These are phyloP conservation scores for Solanum sejunctum DNA, from an alignment of 257 asterid species.

Conservation along the genomic window DNA sequence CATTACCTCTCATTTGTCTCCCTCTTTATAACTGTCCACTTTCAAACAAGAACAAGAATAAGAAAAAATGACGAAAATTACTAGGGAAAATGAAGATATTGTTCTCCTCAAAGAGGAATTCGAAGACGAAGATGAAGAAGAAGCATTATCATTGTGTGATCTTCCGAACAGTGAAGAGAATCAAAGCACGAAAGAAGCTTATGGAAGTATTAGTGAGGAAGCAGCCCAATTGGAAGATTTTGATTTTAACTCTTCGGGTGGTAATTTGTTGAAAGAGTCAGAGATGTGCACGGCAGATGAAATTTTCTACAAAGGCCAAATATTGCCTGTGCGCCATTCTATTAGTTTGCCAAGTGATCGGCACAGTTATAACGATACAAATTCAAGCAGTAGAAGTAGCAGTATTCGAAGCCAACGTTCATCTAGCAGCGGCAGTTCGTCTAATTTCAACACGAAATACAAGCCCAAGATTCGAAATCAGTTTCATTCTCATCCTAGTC, in stretches of 20 bases:
- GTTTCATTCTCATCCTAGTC: conserved; percentile 83
- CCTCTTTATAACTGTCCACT: background rate
- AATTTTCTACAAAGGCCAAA: conserved; percentile 65
- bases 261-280: conserved; percentile 15
- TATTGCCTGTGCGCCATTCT: conserved; percentile 60
- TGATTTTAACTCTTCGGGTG: conserved; percentile 31
- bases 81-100: background rate
- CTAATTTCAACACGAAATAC: background rate
- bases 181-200: conserved; percentile 8
- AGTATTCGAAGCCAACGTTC: conserved; percentile 47
- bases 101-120: background rate
- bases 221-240: conserved; percentile 24
- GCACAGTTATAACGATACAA: conserved; percentile 17
- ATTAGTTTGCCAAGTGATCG: conserved; percentile 14
- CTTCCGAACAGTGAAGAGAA: conserved; percentile 40
- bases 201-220: background rate
- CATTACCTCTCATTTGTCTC: conserved; percentile 28
- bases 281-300: conserved; percentile 88
- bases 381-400: conserved; percentile 60
- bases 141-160: conserved; percentile 71
- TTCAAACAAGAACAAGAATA: background rate
- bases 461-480: conserved; percentile 26
- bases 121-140: conserved; percentile 33
- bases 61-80: background rate
- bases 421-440: conserved; percentile 34